A percentile compares a stretch with the other conserved stretches of the same genome.
These are phyloP conservation scores for Claviceps humidiphila DNA, from an alignment of 2,329 filamentous ascomycete species.

Conservation along the genomic window DNA sequence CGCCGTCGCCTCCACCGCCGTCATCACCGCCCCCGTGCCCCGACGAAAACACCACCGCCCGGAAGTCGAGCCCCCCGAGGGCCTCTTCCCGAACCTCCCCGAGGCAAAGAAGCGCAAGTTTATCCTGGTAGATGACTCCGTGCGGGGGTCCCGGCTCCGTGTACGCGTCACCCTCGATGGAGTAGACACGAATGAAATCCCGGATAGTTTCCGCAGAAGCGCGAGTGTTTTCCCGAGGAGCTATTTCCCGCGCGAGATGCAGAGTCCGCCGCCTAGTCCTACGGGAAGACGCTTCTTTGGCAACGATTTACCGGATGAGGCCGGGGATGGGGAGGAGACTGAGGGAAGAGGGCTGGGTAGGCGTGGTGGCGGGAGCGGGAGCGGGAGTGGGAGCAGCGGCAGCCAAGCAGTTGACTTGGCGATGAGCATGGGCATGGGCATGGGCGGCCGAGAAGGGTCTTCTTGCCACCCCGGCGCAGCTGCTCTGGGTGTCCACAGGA, in stretches of 20 bases:
- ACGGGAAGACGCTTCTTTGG: conserved; percentile 64
- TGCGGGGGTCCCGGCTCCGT: conserved; percentile 66
- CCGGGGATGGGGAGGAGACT: conserved; percentile 24
- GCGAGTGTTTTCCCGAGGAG: conserved; percentile 84
- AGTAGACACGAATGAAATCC: conserved; percentile 90
- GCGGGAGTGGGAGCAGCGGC: conserved; percentile 16
- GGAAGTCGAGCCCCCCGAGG: conserved; percentile 46
- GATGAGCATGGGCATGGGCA: conserved; percentile 18
- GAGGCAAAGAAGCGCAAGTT: conserved; percentile 91
- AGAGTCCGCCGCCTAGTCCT: conserved; percentile 64
- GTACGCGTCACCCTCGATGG: conserved; percentile 88
- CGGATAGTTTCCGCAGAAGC: conserved; percentile 82
- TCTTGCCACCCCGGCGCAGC: conserved; percentile 38
- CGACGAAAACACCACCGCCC: conserved; percentile 24
- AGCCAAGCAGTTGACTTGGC: conserved; percentile 45
- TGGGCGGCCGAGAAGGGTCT: too few species aligned
- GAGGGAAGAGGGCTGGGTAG: conserved; percentile 31
- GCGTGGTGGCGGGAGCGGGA: conserved; percentile 12
- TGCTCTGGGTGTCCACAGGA: conserved; percentile 62
- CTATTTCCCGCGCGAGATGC: conserved; percentile 90
- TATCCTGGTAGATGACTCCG: conserved; percentile 83
- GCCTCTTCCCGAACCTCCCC: conserved; percentile 77
- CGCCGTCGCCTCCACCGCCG: too few species aligned
- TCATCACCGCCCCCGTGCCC: conserved; percentile 10
- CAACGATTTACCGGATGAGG: conserved; percentile 41